Evolutionary conservation across 345 rosid species (phyloP).

Genomic region (Citrus reticulata): DNA sequence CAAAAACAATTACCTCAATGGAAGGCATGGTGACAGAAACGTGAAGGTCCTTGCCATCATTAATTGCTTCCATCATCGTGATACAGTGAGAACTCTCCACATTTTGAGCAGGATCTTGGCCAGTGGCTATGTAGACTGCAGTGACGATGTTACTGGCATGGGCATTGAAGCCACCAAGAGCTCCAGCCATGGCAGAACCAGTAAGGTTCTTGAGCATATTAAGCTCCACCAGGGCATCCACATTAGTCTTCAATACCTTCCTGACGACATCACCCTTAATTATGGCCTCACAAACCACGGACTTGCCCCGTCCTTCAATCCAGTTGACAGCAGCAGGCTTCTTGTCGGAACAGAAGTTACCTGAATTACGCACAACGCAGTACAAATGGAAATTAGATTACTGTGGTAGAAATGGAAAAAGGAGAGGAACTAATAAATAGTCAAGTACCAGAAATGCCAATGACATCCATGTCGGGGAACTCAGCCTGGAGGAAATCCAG

Average conservation of each 20-base stretch:
- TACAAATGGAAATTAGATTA: too few species aligned
- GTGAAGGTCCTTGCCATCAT: conserved; percentile 63
- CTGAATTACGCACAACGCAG: conserved; percentile 14
- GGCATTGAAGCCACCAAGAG: conserved; percentile 79
- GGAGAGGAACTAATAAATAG: neutral
- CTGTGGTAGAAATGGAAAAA: neutral
- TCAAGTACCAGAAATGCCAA: conserved; percentile 54
- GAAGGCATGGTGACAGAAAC: conserved; percentile 73
- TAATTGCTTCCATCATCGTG: conserved; percentile 71
- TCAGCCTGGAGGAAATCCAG: conserved; percentile 57
- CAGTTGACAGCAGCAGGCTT: conserved; percentile 74
- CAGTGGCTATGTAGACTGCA: conserved; percentile 62
- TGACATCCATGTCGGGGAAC: conserved; percentile 68
- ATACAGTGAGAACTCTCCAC: conserved; percentile 76
- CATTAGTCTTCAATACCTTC: conserved; percentile 61
- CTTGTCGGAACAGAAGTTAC: conserved; percentile 72
- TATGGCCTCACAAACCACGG: conserved; percentile 70
- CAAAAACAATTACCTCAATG: conserved; percentile 44
- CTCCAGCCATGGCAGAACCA: conserved; percentile 80
- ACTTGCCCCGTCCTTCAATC: conserved; percentile 78
- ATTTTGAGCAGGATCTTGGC: conserved; percentile 80
- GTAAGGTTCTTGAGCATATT: conserved; percentile 73
- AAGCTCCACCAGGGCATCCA: conserved; percentile 63
- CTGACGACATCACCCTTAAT: conserved; percentile 59
- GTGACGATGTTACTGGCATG: conserved; percentile 69